Base-by-base conservation (phyloP, 768 basidiomycete genomes). In the Cystofilobasidium macerans region DNA sequence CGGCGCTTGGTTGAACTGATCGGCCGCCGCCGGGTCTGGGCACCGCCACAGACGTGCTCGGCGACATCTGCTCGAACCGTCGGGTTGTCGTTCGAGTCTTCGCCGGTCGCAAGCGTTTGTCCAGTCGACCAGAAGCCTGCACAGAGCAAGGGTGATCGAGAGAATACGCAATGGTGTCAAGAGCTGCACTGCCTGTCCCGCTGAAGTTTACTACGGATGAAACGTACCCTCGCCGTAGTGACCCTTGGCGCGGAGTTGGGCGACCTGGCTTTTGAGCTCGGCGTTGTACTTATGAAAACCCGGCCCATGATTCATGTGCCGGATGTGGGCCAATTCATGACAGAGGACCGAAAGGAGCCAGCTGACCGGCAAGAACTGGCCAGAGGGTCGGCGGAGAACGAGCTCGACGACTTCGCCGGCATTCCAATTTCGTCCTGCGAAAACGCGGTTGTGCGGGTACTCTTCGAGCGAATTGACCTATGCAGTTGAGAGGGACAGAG, bases 281-380 rank as follows among this genome's bases (percentile, higher is more conserved):
- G 26, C 4, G 24, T 28, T 60, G 40, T 28, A 60, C 40, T 40
- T 43, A 3, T 60, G 36, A 16, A 60, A 60, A 1, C 6, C 40
- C 28, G 58, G 58, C 13, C 40, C 40, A 28, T 60, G 58, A 28
- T 60, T 43, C 58, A 43, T 43, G 40, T 60, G 58, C 58, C 45
- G 40, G 11, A 24, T 1, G 42, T 13, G 22, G 42, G 22, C 9
- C 9, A 42, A 14, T 42, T 60, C 58, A 42, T 60, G 58, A 28
- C 58, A 60, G n/a, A 60, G 22, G 26, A 30, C 26, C 8, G 5
- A 5, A 3, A 60, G 26, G 8, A 60, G 40, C 40, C 38, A 60
- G 58, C 28, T 18, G n/a, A 40, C 26, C 9, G 38, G 20, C 13
- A 13, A 30, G 12, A 40, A 43, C 2, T 16, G 1, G 11, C 58